A percentile compares a stretch with the other conserved stretches of the same genome.
Evolutionary conservation across 2,329 filamentous ascomycete species (phyloP).

Genomic region (Diaporthe velutina): DNA sequence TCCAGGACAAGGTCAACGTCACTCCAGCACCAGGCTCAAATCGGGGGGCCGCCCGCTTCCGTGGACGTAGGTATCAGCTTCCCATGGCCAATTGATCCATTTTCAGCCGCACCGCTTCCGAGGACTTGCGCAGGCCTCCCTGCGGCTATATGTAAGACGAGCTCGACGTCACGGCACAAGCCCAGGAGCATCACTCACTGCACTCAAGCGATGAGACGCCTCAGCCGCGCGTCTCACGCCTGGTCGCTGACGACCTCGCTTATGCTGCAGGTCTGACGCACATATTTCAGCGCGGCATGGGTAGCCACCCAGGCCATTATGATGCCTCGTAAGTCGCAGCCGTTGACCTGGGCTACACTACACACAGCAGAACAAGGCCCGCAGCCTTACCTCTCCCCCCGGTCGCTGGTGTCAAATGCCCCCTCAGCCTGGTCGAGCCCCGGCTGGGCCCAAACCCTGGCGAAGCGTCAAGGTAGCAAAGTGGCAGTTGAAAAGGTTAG

Average conservation of each 20-base stretch:
- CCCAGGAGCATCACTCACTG: not conserved
- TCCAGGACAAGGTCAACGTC: not conserved
- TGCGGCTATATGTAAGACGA: not conserved
- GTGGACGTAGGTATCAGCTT: not conserved
- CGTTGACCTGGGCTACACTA: not conserved
- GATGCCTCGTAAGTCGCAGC: conserved; percentile 1
- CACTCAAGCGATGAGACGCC: conserved; percentile 9
- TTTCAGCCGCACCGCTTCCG: not conserved
- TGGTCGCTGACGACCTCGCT: conserved; percentile 19
- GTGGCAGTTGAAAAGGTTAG: not conserved
- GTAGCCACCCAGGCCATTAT: conserved; percentile 3
- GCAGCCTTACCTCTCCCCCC: not conserved
- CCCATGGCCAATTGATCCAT: not conserved
- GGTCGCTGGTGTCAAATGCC: too few relatives aligned
- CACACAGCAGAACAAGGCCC: not conserved
- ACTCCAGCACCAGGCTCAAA: not conserved
- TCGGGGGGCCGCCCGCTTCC: not conserved
- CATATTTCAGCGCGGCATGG: conserved; percentile 14
- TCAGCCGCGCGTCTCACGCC: conserved; percentile 28
- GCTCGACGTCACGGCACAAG: conserved; percentile 9
- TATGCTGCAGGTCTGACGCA: conserved; percentile 20
- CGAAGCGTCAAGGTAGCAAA: not conserved
- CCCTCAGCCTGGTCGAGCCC: too few relatives aligned
- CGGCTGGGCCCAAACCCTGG: not conserved
- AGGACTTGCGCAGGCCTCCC: not conserved